Base-by-base conservation (phyloP, 441 rosid genomes). In the Erodium texanum region DNA sequence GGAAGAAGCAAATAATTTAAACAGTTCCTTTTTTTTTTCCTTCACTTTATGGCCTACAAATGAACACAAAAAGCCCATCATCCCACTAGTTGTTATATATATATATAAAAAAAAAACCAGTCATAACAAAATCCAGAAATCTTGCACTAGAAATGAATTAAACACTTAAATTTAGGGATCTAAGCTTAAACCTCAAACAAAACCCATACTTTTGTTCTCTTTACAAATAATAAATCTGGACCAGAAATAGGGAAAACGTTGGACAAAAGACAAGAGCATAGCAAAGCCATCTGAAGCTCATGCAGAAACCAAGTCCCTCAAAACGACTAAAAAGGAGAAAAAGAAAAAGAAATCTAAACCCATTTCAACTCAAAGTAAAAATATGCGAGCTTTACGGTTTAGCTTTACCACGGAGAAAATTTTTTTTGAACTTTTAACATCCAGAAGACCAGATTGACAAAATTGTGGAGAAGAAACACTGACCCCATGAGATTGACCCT, bases 401-500 rank as follows among this genome's bases (percentile, higher is more conserved):
- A 43, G 52, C 52, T 43, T 43, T n/a, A n/a, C n/a, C n/a, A n/a
- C n/a, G n/a, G n/a, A n/a, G n/a, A n/a, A n/a, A n/a, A n/a, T n/a
- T n/a, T n/a, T n/a, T n/a, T n/a, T n/a, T n/a, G n/a, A n/a, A n/a
- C n/a, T n/a, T n/a, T n/a, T n/a, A n/a, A n/a, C n/a, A n/a, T n/a
- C n/a, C n/a, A n/a, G n/a, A n/a, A 1, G 45, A 38, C 24, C 12
- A 43, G 50, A 43, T 43, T 0, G 11, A 8, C 36, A 32, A 32
- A 32, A 27, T 27, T 27, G 4, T 27, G 32, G 32, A 27, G 36
- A 32, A 32, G 32, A 56, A 69, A 62, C 18, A 81, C 84, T 66
- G 65, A 94, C 98, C 98, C 99, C 79, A 94, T 88, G 75, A 94
- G 84, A 79, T 94, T 94, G 74, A 94, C 98, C 77, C 94, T 78